phyloP scores from a whole-genome alignment of 2,329 filamentous ascomycete species.

The Colletotrichum zoysiae region DNA sequence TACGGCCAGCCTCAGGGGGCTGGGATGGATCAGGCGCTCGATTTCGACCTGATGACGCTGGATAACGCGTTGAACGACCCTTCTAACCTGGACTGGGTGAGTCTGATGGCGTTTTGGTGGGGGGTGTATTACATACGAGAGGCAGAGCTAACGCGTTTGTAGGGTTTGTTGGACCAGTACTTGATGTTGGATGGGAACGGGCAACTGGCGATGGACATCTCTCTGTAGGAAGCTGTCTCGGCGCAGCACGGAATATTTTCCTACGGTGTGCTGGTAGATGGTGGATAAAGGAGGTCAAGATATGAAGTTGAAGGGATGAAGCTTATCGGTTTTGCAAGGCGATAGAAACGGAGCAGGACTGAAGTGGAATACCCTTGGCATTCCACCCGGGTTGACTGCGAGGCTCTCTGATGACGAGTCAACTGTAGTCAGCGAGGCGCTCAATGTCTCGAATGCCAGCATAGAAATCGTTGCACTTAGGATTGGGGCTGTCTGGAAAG shows the following conservation, averaged over 20 bases:
- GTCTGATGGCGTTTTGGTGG: constrained; percentile 31
- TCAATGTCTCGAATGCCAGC: background rate
- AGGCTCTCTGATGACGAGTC: background rate
- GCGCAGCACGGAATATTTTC: background rate
- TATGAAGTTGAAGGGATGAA: background rate
- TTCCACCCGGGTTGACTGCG: background rate
- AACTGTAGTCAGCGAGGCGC: background rate
- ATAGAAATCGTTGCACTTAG: too few species aligned
- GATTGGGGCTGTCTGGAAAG: background rate
- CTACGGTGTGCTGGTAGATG: too few species aligned
- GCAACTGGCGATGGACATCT: constrained; percentile 13
- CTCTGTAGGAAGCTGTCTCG: background rate
- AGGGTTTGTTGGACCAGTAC: constrained; percentile 50
- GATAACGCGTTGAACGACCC: constrained; percentile 53
- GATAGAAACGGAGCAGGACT: too few species aligned
- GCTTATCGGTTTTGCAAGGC: background rate
- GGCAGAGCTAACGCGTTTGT: constrained; percentile 6
- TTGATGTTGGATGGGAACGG: constrained; percentile 35
- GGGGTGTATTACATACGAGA: background rate
- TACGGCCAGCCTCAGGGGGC: background rate
- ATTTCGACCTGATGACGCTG: constrained; percentile 51
- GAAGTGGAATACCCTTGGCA: too few species aligned
- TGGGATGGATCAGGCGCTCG: constrained; percentile 45
- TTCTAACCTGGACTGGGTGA: constrained; percentile 57
- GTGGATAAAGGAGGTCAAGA: background rate